These are phyloP conservation scores for Trypanosoma scelopori DNA, from an alignment of 208 protist genomes.

Conservation along the genomic window DNA sequence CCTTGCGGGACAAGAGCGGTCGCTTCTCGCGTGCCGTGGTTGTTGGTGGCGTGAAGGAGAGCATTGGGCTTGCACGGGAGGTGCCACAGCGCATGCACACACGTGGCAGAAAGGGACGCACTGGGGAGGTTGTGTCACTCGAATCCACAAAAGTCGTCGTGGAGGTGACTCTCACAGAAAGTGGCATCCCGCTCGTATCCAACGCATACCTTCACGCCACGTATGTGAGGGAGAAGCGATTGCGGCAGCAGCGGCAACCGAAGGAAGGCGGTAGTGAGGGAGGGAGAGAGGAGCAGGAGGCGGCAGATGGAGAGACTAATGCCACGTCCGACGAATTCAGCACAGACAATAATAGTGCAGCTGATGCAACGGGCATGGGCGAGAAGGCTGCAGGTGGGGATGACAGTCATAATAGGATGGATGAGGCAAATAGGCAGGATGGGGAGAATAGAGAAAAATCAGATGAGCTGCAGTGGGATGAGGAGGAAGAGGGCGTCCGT, in stretches of 20 bases:
- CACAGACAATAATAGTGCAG: too few species aligned
- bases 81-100: conserved; percentile 4
- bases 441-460: not conserved
- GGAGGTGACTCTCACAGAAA: conserved; percentile 53
- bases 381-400: too few species aligned
- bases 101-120: not conserved
- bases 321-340: too few species aligned
- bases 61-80: not conserved
- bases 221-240: conserved; percentile 20
- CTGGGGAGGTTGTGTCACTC: conserved; percentile 12
- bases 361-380: too few species aligned
- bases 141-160: conserved; percentile 47
- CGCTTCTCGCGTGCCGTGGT: conserved; percentile 11
- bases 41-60: conserved; percentile 18
- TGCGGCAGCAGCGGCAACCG: not conserved
- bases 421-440: too few species aligned
- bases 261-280: conserved; percentile 4
- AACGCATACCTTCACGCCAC: conserved; percentile 48
- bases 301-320: not conserved
- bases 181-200: conserved; percentile 54
- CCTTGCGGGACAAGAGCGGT: conserved; percentile 11
- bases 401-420: too few species aligned
- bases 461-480: not conserved
- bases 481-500: conserved; percentile 3
- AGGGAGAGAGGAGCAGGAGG: not conserved